These are phyloP conservation scores for Boletus pseudopeckii DNA, from an alignment of 768 basidiomycete genomes.

Conservation along the genomic window DNA sequence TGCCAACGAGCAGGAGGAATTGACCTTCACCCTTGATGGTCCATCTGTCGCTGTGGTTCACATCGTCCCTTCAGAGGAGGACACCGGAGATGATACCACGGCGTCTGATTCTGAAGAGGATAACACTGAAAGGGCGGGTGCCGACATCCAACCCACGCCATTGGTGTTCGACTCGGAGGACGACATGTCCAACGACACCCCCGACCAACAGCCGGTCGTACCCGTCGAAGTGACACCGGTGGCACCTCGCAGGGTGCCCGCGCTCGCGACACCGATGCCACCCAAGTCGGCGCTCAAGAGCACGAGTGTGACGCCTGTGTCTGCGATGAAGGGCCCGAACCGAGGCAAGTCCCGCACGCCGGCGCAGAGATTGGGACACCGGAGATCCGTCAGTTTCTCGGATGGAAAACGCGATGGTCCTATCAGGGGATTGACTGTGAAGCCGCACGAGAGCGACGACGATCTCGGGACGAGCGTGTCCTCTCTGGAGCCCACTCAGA, in stretches of 20 bases:
- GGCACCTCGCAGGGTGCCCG: slow-evolving; percentile 9
- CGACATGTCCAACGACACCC: slow-evolving; percentile 25
- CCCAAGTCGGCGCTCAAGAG: slow-evolving; percentile 43
- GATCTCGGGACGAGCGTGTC: slow-evolving; percentile 25
- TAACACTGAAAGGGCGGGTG: slow-evolving; percentile 12
- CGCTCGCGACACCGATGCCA: slow-evolving; percentile 28
- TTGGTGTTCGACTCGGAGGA: slow-evolving; percentile 36
- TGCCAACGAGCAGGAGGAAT: slow-evolving; percentile 60
- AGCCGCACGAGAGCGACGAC: slow-evolving; percentile 38
- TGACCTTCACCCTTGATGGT: slow-evolving; percentile 68
- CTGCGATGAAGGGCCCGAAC: slow-evolving; percentile 54
- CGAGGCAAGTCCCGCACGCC: slow-evolving; percentile 54
- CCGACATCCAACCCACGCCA: slow-evolving; percentile 7
- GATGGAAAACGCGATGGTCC: slow-evolving; percentile 90
- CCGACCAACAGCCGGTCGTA: not conserved
- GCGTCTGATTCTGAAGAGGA: slow-evolving; percentile 33
- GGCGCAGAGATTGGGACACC: slow-evolving; percentile 45
- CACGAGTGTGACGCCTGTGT: slow-evolving; percentile 49
- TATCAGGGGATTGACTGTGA: slow-evolving; percentile 58
- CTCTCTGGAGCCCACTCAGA: slow-evolving; percentile 18
- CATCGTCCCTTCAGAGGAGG: slow-evolving; percentile 41
- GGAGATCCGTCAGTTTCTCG: slow-evolving; percentile 94
- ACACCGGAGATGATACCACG: slow-evolving; percentile 41
- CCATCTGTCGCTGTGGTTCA: slow-evolving; percentile 51
- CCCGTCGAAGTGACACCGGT: slow-evolving; percentile 22